Conservation (phyloP, 345 rosid species). For the Erucastrum elatum region DNA sequence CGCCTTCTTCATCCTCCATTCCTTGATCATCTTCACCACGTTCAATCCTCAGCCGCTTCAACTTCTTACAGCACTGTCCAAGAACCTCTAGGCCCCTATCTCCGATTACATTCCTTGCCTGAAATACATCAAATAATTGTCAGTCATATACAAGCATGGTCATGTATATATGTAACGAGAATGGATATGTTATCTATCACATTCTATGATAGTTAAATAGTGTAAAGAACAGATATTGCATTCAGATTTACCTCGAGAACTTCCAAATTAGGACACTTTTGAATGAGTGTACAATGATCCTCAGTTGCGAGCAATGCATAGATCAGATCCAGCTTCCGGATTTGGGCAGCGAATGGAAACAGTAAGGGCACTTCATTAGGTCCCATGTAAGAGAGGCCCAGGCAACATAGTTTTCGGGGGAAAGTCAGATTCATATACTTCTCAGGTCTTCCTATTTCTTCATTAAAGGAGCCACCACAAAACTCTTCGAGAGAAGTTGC, state of each 20-base stretch:
- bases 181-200: background rate
- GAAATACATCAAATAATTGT: constrained; percentile 15
- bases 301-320: constrained; percentile 84
- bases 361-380: constrained; percentile 74
- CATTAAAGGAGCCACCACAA: constrained; percentile 80
- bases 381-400: constrained; percentile 81
- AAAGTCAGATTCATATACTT: constrained; percentile 53
- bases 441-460: constrained; percentile 50
- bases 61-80: constrained; percentile 64
- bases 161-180: background rate
- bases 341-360: constrained; percentile 70
- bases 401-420: constrained; percentile 62
- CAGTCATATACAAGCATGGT: background rate
- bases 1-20: constrained; percentile 87
- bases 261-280: constrained; percentile 84
- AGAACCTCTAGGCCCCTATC: constrained; percentile 91
- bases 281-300: constrained; percentile 80
- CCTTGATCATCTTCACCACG: constrained; percentile 91
- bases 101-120: constrained; percentile 97
- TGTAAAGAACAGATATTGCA: background rate
- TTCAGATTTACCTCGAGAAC: constrained; percentile 53
- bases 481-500: constrained; percentile 81
- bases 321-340: constrained; percentile 85
- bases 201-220: background rate
- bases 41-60: constrained; percentile 93